phyloP scores from a whole-genome alignment of 352 stramenopile genomes.

The Globisporangium sylvaticum region DNA sequence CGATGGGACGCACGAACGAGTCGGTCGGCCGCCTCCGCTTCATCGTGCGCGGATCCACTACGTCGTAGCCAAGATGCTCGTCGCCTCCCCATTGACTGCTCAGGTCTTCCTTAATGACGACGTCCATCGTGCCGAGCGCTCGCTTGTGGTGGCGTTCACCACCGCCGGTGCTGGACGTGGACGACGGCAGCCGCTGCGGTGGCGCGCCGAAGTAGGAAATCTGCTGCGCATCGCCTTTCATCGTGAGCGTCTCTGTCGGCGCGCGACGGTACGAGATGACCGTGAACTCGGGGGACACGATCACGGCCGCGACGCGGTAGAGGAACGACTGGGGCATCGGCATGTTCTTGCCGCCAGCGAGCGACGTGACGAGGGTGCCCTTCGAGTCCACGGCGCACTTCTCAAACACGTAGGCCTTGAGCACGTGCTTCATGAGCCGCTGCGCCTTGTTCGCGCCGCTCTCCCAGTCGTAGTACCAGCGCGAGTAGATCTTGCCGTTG shows the following conservation, averaged over 20 bases:
- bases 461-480: constrained; percentile 50
- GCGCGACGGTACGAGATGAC: constrained; percentile 72
- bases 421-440: constrained; percentile 40
- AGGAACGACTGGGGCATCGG: constrained; percentile 22
- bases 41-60: neutral
- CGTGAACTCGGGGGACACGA: constrained; percentile 58
- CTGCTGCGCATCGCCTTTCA: constrained; percentile 7
- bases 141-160: constrained; percentile 3
- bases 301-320: constrained; percentile 44
- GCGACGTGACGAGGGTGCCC: constrained; percentile 25
- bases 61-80: neutral
- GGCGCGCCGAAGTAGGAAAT: neutral
- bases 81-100: constrained; percentile 4
- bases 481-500: constrained; percentile 38
- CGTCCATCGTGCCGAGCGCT: neutral
- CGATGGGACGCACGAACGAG: constrained; percentile 14
- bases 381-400: constrained; percentile 32
- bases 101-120: neutral
- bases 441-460: constrained; percentile 38
- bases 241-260: constrained; percentile 20
- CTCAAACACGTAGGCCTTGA: constrained; percentile 45
- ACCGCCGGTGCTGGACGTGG: neutral
- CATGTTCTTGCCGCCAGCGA: constrained; percentile 10
- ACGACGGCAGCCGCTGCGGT: neutral
- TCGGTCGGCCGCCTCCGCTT: constrained; percentile 14